Evolutionary conservation across 2,329 filamentous ascomycete genomes (phyloP).

Genomic region (Aspergillus transmontanensis): DNA sequence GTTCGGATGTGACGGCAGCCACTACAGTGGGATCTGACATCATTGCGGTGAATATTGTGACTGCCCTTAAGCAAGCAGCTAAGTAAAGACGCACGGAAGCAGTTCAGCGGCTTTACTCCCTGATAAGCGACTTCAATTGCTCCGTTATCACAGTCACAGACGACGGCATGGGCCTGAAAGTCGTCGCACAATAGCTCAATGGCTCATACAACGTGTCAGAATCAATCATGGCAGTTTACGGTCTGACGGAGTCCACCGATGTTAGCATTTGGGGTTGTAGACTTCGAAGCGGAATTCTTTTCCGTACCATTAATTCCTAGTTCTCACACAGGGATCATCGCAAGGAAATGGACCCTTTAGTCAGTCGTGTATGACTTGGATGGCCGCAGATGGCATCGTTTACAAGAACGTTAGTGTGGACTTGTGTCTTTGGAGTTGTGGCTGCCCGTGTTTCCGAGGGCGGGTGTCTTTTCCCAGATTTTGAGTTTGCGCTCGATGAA

Average conservation of each 20-base stretch:
- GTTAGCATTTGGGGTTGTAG: background rate
- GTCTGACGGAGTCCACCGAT: background rate
- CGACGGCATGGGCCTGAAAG: background rate
- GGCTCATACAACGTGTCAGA: background rate
- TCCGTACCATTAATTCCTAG: background rate
- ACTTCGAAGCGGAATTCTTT: background rate
- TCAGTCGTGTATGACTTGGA: background rate
- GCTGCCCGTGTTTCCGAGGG: background rate
- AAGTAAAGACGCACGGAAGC: background rate
- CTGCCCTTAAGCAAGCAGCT: background rate
- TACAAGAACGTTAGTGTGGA: background rate
- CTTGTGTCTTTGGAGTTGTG: background rate
- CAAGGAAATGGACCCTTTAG: background rate
- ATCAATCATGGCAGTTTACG: background rate
- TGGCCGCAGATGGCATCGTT: background rate
- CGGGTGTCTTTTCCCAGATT: background rate
- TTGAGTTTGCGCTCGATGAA: background rate
- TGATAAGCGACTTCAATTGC: background rate
- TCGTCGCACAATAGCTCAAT: background rate
- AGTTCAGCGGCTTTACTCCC: background rate
- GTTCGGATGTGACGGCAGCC: too few species aligned
- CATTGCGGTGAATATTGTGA: background rate
- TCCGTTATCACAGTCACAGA: background rate
- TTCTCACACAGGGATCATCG: background rate
- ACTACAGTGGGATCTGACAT: background rate